These are phyloP conservation scores for Taphrina confusa DNA, from an alignment of 1,139 yeast genomes.

Conservation along the genomic window DNA sequence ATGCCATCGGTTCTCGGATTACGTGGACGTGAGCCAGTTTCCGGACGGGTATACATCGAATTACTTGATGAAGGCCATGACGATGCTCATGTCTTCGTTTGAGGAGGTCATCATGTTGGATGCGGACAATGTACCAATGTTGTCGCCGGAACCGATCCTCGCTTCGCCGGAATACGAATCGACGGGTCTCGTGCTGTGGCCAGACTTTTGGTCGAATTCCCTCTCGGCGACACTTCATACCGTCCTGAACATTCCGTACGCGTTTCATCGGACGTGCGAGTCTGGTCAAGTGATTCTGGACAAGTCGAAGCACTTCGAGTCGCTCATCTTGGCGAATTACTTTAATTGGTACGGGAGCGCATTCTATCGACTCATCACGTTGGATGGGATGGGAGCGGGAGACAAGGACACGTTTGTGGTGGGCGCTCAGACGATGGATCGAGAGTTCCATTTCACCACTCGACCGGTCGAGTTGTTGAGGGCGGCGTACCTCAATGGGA, in stretches of 20 bases:
- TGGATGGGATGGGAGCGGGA: conserved; percentile 23
- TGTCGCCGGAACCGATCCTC: conserved; percentile 2
- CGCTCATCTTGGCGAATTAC: conserved; percentile 14
- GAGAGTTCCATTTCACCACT: conserved; percentile 9
- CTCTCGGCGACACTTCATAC: conserved; percentile 15
- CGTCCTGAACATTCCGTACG: conserved; percentile 13
- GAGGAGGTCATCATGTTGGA: conserved; percentile 21
- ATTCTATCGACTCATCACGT: conserved; percentile 13
- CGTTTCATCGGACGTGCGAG: conserved; percentile 20
- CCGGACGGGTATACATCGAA: conserved; percentile 12
- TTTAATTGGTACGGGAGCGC: conserved; percentile 14
- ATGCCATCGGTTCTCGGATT: conserved; percentile 18
- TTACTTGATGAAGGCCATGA: conserved; percentile 17
- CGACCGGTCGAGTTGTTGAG: conserved; percentile 12
- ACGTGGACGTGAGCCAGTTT: conserved; percentile 8
- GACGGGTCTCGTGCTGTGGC: conserved; percentile 21
- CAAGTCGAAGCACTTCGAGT: conserved; percentile 17
- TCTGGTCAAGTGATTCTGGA: conserved; percentile 18
- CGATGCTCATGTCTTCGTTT: conserved; percentile 12
- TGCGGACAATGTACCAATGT: conserved; percentile 21
- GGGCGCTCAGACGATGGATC: conserved; percentile 10
- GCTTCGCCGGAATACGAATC: neutral
- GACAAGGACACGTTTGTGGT: conserved; percentile 26
- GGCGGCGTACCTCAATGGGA: conserved; percentile 15
- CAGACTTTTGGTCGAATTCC: conserved; percentile 23